A percentile compares a stretch with the other conserved stretches of the same genome.
Conservation (phyloP, 768 basidiomycete genomes). For the Lactifluus echinatus region DNA sequence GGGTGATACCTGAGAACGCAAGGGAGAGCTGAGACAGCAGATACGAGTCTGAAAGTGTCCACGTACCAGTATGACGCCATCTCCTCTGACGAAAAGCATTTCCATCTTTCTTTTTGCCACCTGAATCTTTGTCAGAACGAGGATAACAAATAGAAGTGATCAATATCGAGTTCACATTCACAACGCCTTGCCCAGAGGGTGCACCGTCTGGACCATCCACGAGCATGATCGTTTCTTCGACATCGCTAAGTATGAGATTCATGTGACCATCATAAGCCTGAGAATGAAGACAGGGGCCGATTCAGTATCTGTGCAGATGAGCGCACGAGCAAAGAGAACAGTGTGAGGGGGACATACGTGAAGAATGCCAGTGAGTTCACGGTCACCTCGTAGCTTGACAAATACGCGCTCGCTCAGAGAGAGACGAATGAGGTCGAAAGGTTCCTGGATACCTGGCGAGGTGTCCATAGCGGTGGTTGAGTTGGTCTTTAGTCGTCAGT, state of each 20-base stretch:
- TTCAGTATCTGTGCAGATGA: conserved; percentile 16
- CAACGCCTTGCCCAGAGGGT: conserved; percentile 46
- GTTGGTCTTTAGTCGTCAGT: no score
- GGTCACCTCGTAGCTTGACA: conserved; percentile 92
- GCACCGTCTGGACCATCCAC: conserved; percentile 77
- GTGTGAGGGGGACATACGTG: conserved; percentile 56
- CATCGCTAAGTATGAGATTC: conserved; percentile 97
- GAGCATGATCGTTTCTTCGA: conserved; percentile 94
- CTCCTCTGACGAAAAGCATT: conserved; percentile 96
- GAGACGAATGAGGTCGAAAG: conserved; percentile 93
- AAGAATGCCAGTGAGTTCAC: conserved; percentile 83
- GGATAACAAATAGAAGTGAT: not conserved
- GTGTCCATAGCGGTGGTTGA: conserved; percentile 46
- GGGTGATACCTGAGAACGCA: conserved; percentile 56
- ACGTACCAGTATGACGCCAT: conserved; percentile 86
- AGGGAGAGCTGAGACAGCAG: conserved; percentile 11
- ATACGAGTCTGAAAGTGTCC: not conserved
- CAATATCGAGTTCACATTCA: conserved; percentile 43
- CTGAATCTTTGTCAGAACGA: conserved; percentile 32
- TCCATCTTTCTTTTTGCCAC: conserved; percentile 91
- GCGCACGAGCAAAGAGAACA: conserved; percentile 6
- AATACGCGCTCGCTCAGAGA: conserved; percentile 97
- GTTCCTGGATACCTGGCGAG: conserved; percentile 80
- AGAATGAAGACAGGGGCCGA: not conserved
- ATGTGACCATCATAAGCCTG: conserved; percentile 99